Base-by-base conservation (phyloP, 2,329 filamentous ascomycete genomes). In the Ophiostoma tasmaniense region DNA sequence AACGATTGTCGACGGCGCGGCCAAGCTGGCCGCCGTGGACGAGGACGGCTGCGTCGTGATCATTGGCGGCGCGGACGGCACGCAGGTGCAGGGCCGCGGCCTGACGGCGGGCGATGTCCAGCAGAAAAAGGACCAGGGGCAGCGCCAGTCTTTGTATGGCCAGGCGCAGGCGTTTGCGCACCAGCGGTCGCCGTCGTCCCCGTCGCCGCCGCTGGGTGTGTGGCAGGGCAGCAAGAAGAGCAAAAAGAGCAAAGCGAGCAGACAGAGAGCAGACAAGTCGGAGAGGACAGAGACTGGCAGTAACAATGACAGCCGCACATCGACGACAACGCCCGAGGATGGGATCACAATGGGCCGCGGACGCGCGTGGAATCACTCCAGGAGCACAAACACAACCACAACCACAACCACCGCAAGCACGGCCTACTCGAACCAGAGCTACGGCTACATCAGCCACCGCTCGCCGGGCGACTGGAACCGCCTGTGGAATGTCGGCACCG, bases 401-500 rank as follows among this genome's bases (percentile, higher is more conserved):
- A 37, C 37, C 20, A 39, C 7, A 37, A 20, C 22, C 61, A 17
- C 4, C 5, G 22, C 37, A 11, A 35, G 61, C 8, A 30, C 22
- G 0, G 50, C 65, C 55, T 30, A 8, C 20, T 37, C 52, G 1
- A 42, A 28, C 33, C 50, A 68, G 14, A 66, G 66, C 20, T 30
- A 30, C 25, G 28, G 61, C 20, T 30, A 62, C 11, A 52, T 30
- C 17, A 66, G 67, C 22, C 45, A 14, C 1, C 28, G 61, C 10
- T 66, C 59, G 69, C 74, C 85, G 72, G 85, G 62, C 25, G 69
- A 92, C 75, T 98, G 95, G 94, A 88, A 84, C 75, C 85, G 83
- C 70, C 84, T 96, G 22, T 99, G 95, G 95, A 93, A 88, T 75
- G 89, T 91, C 74, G 93, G 95, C 22, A 99, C 95, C 0, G 95